A percentile compares a stretch with the other conserved stretches of the same genome.
Evolutionary conservation across 2,329 filamentous ascomycete genomes (phyloP).

Genomic region (Beauveria sp.): DNA sequence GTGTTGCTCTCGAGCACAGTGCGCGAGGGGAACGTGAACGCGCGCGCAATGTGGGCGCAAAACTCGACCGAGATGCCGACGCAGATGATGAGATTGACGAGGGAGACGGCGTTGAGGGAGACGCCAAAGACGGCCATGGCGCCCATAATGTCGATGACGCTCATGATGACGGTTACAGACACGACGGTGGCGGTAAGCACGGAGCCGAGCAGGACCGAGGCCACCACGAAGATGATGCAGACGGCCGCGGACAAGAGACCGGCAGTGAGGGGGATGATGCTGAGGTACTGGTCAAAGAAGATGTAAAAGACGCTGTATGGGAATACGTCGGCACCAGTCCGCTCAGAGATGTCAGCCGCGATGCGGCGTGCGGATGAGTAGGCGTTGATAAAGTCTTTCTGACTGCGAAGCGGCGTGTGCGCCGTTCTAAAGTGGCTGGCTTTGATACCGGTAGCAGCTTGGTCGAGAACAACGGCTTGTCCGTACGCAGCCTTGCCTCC

Average conservation of each 20-base stretch:
- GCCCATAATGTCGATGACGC: constrained; percentile 85
- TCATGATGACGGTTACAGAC: constrained; percentile 85
- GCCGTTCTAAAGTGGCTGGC: constrained; percentile 89
- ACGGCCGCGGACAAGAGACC: constrained; percentile 76
- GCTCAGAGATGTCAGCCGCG: constrained; percentile 61
- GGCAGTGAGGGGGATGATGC: constrained; percentile 72
- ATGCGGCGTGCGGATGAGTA: constrained; percentile 88
- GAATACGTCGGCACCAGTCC: constrained; percentile 77
- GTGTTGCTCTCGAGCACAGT: constrained; percentile 71
- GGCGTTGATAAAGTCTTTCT: constrained; percentile 86
- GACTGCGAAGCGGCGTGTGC: constrained; percentile 78
- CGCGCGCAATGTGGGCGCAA: constrained; percentile 90
- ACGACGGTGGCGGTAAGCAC: constrained; percentile 74
- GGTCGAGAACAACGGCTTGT: constrained; percentile 72
- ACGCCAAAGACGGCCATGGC: constrained; percentile 87
- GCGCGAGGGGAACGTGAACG: constrained; percentile 87
- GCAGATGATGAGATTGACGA: constrained; percentile 95
- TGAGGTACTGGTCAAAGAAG: constrained; percentile 95
- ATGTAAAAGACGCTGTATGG: constrained; percentile 97
- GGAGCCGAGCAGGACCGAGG: constrained; percentile 75
- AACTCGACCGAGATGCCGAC: constrained; percentile 96
- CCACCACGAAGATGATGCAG: constrained; percentile 75
- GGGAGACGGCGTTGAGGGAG: constrained; percentile 85
- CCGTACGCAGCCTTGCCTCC: constrained; percentile 85
- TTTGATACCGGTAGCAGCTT: constrained; percentile 56